Base-by-base conservation (phyloP, 805 yeast genomes). In the Candida sanyiensis region DNA sequence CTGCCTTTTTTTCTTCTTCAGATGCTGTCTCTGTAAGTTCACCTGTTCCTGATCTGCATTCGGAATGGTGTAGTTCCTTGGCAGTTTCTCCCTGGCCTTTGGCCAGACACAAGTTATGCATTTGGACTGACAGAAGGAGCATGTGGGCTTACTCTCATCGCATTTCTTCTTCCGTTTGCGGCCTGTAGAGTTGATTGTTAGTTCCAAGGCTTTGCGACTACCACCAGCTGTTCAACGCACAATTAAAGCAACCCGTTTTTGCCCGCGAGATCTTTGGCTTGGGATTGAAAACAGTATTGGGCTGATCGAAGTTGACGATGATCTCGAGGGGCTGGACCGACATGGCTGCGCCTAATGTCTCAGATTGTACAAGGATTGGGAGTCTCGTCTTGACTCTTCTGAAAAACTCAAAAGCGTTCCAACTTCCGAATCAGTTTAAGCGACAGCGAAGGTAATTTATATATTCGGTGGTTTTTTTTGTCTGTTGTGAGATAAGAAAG, bases 81-180 rank as follows among this genome's bases (percentile, higher is more conserved):
- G 55, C 30, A 49, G 21, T 12, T 38, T 38, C 39, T 52, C 48
- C 4, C 38, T 41, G 5, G 43, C 39, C 9, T 39, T 35, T 6
- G 58, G 58, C 57, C 58, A 52, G 2, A 44, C 42, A 38, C 49
- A 66, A 39, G 30, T 55, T 48, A 54, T 42, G 15, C 51, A 42
- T 44, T 68, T 67, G 7, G 56, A 43, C 9, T 52, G 35, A 47
- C 80, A 73, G 33, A 66, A 66, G 8, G 62, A 57, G 43, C 72
- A 66, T 41, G 49, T 47, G 7, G 72, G 70, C 38, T 57, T 67
- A 16, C 53, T 58, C 48, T 75, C 80, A 47, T 75, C 80, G 56
- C 84, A 78, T 63, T 77, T 78, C 64, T 78, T 69, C 63, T 78
- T 77, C 49, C 83, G 66, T 51, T 71, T 72, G 30, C 83, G 67